These are phyloP conservation scores for Rhizopus arrhizus DNA, from an alignment of 371 early-diverging fungal genomes.

Conservation along the genomic window DNA sequence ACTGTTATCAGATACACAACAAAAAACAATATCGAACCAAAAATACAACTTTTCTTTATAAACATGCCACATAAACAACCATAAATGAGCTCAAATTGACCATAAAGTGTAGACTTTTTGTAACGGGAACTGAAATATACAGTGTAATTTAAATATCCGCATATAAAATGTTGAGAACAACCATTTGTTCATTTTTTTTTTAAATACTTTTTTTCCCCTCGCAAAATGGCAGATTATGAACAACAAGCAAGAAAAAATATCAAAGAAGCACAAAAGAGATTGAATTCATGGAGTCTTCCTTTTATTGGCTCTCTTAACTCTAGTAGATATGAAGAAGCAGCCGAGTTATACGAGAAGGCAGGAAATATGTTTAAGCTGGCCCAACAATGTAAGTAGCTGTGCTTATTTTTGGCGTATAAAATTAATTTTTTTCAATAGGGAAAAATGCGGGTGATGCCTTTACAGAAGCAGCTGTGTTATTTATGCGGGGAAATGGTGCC, in stretches of 20 bases:
- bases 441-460: conserved; percentile 93
- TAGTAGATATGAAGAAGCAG: conserved; percentile 90
- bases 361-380: conserved; percentile 89
- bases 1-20: too few species aligned
- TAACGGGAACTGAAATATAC: not conserved
- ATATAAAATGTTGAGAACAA: not conserved
- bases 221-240: conserved; percentile 52
- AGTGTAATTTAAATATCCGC: not conserved
- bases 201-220: not conserved
- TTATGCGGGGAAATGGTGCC: conserved; percentile 68
- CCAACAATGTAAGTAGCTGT: conserved; percentile 75
- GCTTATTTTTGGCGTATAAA: too few species aligned
- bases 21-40: too few species aligned
- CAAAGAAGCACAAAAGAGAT: conserved; percentile 75
- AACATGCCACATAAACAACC: too few species aligned
- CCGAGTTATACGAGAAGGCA: conserved; percentile 89
- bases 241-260: conserved; percentile 72
- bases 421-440: conserved; percentile 54
- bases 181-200: not conserved
- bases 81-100: too few species aligned
- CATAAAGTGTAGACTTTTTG: too few species aligned
- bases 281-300: conserved; percentile 65
- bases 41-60: too few species aligned
- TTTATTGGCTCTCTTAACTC: conserved; percentile 65
- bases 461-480: conserved; percentile 72